Conservation (phyloP, 495 filamentous ascomycete genomes). For the Cercophora sp. region DNA sequence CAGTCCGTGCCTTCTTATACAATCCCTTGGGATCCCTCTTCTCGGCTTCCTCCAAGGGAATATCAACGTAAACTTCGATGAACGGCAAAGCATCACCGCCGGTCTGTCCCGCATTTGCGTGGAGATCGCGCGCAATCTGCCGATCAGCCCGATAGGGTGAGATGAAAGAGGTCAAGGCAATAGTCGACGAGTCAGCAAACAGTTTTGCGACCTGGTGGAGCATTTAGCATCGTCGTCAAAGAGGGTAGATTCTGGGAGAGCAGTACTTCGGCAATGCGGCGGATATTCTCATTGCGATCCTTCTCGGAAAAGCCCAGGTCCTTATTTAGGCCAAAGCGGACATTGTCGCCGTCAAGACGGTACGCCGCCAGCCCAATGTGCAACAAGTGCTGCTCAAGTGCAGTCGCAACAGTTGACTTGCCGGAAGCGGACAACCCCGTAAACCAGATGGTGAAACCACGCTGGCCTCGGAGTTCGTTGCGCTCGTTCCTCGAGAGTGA, state of each 20-base stretch:
- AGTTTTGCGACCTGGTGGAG: constrained; percentile 77
- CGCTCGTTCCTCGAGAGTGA: constrained; percentile 83
- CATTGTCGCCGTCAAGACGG: constrained; percentile 95
- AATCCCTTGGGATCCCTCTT: constrained; percentile 92
- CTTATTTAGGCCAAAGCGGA: constrained; percentile 96
- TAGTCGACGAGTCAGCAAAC: constrained; percentile 82
- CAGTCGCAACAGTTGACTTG: constrained; percentile 93
- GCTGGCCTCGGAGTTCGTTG: constrained; percentile 71
- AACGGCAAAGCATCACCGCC: constrained; percentile 68
- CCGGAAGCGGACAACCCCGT: constrained; percentile 93
- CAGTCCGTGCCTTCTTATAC: constrained; percentile 92
- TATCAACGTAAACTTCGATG: constrained; percentile 88
- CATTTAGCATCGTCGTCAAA: too few species aligned
- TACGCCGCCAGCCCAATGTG: constrained; percentile 79
- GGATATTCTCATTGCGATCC: constrained; percentile 96
- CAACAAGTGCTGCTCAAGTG: constrained; percentile 92
- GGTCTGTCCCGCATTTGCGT: constrained; percentile 50
- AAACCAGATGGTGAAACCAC: constrained; percentile 94
- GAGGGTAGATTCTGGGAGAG: neutral
- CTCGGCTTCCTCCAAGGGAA: constrained; percentile 88
- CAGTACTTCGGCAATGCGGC: constrained; percentile 79
- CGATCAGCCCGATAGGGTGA: constrained; percentile 88
- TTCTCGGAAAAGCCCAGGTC: constrained; percentile 91
- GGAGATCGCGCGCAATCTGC: constrained; percentile 72
- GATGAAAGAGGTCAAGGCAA: constrained; percentile 95